Conservation (phyloP, 2,329 filamentous ascomycete genomes). For the Hypocrella siamensis region DNA sequence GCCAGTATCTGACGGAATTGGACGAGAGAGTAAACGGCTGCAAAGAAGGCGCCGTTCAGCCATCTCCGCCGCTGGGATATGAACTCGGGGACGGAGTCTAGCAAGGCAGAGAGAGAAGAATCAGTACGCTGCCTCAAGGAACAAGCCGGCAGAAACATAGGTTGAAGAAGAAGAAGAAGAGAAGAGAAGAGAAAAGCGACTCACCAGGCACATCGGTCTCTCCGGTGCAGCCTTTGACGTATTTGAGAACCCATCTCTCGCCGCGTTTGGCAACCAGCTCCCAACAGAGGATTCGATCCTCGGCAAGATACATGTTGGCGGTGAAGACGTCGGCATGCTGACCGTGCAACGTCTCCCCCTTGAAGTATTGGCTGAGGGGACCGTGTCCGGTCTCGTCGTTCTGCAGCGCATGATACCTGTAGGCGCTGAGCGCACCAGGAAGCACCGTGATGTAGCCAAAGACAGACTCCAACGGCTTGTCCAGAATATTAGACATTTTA, state of each 20-base stretch:
- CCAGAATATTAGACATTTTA: slow-evolving; percentile 98
- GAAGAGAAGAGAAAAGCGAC: slow-evolving; percentile 12
- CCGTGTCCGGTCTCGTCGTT: slow-evolving; percentile 94
- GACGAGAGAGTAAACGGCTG: slow-evolving; percentile 89
- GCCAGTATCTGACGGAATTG: slow-evolving; percentile 88
- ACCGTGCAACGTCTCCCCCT: slow-evolving; percentile 91
- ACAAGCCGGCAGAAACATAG: background rate
- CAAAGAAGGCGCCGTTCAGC: slow-evolving; percentile 98
- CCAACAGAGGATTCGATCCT: slow-evolving; percentile 84
- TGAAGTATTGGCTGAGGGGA: slow-evolving; percentile 95
- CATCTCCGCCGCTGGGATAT: slow-evolving; percentile 91
- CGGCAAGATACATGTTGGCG: slow-evolving; percentile 87
- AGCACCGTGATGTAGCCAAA: slow-evolving; percentile 98
- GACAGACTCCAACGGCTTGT: slow-evolving; percentile 91
- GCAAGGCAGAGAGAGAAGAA: background rate
- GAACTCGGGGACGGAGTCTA: slow-evolving; percentile 87
- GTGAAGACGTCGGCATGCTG: slow-evolving; percentile 95
- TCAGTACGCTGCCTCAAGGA: background rate
- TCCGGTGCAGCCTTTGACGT: slow-evolving; percentile 89
- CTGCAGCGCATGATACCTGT: slow-evolving; percentile 88
- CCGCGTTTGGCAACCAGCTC: slow-evolving; percentile 90
- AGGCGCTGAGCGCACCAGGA: slow-evolving; percentile 86
- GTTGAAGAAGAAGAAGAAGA: background rate
- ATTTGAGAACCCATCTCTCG: slow-evolving; percentile 95
- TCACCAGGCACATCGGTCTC: slow-evolving; percentile 95